Percentiles rank a stretch among this genome's conserved stretches.
phyloP scores from a whole-genome alignment of 805 yeast species.

The Scheffersomyces stipitis region DNA sequence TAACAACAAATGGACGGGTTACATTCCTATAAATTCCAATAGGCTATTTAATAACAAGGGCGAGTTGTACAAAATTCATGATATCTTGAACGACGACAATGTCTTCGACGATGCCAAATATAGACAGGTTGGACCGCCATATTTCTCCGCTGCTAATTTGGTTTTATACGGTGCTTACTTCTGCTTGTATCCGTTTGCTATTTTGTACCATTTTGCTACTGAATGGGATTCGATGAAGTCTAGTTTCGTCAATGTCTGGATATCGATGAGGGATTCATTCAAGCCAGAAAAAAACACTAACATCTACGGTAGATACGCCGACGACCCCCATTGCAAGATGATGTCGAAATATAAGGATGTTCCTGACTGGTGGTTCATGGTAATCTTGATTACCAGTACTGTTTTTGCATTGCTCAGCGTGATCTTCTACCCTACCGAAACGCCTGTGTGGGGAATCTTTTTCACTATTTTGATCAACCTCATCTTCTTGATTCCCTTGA shows the following conservation, averaged over 20 bases:
- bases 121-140: slow-evolving; percentile 62
- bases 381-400: slow-evolving; percentile 46
- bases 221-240: slow-evolving; percentile 45
- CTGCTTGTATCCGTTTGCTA: slow-evolving; percentile 55
- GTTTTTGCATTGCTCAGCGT: slow-evolving; percentile 45
- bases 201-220: slow-evolving; percentile 46
- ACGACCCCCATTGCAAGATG: slow-evolving; percentile 59
- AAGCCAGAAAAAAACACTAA: slow-evolving; percentile 8
- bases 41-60: slow-evolving; percentile 54
- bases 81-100: slow-evolving; percentile 44
- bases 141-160: slow-evolving; percentile 60
- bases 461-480: slow-evolving; percentile 56
- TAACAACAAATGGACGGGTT: slow-evolving; percentile 51
- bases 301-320: slow-evolving; percentile 22
- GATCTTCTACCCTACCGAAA: slow-evolving; percentile 48
- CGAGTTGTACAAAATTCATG: slow-evolving; percentile 43
- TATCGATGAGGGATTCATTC: slow-evolving; percentile 28
- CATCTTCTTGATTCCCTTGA: slow-evolving; percentile 59
- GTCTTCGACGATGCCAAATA: slow-evolving; percentile 48
- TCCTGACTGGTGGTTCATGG: slow-evolving; percentile 70
- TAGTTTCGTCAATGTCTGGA: slow-evolving; percentile 36
- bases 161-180: slow-evolving; percentile 58
- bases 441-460: slow-evolving; percentile 64
- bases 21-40: slow-evolving; percentile 54
- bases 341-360: slow-evolving; percentile 64